These are phyloP conservation scores for Fusarium tjaetaba DNA, from an alignment of 2,329 filamentous ascomycete genomes.

Conservation along the genomic window DNA sequence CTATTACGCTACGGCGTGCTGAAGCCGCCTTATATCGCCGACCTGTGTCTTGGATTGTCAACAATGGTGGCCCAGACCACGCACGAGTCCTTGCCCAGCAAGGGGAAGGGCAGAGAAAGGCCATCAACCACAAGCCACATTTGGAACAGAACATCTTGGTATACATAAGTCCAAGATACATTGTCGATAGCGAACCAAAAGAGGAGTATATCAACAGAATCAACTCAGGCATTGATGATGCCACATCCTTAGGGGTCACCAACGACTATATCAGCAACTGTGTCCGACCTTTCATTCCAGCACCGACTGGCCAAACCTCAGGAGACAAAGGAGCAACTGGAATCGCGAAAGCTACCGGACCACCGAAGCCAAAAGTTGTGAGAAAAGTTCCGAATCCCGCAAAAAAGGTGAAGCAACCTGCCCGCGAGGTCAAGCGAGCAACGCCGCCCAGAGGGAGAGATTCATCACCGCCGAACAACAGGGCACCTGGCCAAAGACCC, in stretches of 20 bases:
- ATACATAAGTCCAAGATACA: constrained; percentile 50
- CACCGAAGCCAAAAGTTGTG: constrained; percentile 28
- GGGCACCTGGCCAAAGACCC: constrained; percentile 11
- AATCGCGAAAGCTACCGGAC: background rate
- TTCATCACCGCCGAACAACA: constrained; percentile 38
- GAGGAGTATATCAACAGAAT: constrained; percentile 55
- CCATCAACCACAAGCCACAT: constrained; percentile 33
- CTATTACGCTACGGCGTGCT: constrained; percentile 48
- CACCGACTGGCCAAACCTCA: constrained; percentile 22
- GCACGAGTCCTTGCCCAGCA: constrained; percentile 39
- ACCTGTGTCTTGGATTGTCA: constrained; percentile 51
- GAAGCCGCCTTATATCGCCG: constrained; percentile 49
- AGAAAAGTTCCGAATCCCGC: constrained; percentile 19
- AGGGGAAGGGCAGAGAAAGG: constrained; percentile 23
- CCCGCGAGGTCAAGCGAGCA: constrained; percentile 22
- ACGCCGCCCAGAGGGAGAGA: constrained; percentile 34
- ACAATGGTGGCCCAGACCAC: constrained; percentile 47
- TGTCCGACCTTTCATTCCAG: constrained; percentile 51
- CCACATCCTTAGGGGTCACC: constrained; percentile 48
- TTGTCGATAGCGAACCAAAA: constrained; percentile 48
- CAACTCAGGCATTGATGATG: constrained; percentile 51
- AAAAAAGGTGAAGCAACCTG: constrained; percentile 28
- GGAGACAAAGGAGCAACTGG: constrained; percentile 9
- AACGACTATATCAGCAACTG: constrained; percentile 51
- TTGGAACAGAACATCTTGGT: constrained; percentile 50